phyloP scores from a whole-genome alignment of 768 basidiomycete genomes.

The Crepidotus variabilis region DNA sequence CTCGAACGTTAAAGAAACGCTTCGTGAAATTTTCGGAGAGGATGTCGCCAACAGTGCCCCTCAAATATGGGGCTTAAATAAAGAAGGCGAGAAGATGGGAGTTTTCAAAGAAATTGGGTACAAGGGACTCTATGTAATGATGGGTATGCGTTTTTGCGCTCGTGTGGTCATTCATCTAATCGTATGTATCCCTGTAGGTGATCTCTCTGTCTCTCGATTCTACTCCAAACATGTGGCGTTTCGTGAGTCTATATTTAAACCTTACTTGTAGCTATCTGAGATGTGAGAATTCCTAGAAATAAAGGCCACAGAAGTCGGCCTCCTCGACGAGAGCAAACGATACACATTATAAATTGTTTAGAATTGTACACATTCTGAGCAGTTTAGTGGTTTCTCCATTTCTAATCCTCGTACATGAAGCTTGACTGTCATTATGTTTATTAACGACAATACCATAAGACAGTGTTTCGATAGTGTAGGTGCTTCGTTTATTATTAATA shows the following conservation, averaged over 20 bases:
- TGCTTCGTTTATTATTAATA: too few relatives aligned
- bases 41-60: slow-evolving; percentile 41
- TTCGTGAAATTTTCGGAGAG: slow-evolving; percentile 43
- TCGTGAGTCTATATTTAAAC: slow-evolving; percentile 37
- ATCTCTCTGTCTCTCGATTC: slow-evolving; percentile 46
- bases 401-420: too few relatives aligned
- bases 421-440: too few relatives aligned
- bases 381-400: neutral
- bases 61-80: slow-evolving; percentile 62
- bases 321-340: slow-evolving; percentile 3
- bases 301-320: slow-evolving; percentile 2
- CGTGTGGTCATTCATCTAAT: too few relatives aligned
- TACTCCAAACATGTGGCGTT: slow-evolving; percentile 60
- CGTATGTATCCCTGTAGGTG: slow-evolving; percentile 34
- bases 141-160: too few relatives aligned
- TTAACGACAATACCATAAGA: too few relatives aligned
- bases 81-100: slow-evolving; percentile 58
- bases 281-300: neutral
- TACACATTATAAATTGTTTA: neutral
- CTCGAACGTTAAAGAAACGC: slow-evolving; percentile 36
- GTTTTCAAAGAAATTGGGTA: slow-evolving; percentile 48
- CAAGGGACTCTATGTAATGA: slow-evolving; percentile 53
- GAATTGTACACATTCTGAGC: neutral
- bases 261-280: neutral
- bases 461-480: too few relatives aligned